A percentile compares a stretch with the other conserved stretches of the same genome.
phyloP scores from a whole-genome alignment of 2,329 filamentous ascomycete genomes.

The Cladosporium oxysporum region DNA sequence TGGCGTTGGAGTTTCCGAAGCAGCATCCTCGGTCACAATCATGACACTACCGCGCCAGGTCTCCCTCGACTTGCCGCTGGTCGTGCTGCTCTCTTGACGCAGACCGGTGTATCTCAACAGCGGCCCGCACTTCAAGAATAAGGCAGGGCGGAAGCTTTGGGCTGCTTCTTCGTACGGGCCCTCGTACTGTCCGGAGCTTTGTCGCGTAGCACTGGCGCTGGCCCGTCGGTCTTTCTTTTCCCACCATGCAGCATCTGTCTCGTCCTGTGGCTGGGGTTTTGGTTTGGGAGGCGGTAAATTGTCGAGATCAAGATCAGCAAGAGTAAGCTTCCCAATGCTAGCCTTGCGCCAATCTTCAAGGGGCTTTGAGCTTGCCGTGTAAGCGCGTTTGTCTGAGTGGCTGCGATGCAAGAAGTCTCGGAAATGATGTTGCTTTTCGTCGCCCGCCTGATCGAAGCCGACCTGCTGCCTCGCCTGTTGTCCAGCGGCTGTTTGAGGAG shows the following conservation, averaged over 20 bases:
- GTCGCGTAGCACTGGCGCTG: slow-evolving; percentile 24
- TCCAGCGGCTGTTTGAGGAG: slow-evolving; percentile 40
- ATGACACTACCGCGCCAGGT: slow-evolving; percentile 92
- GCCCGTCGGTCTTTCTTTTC: slow-evolving; percentile 43
- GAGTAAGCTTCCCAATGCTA: slow-evolving; percentile 41
- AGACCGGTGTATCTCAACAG: slow-evolving; percentile 88
- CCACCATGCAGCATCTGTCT: slow-evolving; percentile 66
- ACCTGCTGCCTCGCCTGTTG: slow-evolving; percentile 43
- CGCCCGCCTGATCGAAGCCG: slow-evolving; percentile 39
- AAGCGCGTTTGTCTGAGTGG: slow-evolving; percentile 39
- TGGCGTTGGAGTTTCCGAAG: slow-evolving; percentile 76
- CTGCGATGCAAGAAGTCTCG: slow-evolving; percentile 44
- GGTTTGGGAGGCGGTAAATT: slow-evolving; percentile 14
- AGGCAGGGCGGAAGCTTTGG: slow-evolving; percentile 74
- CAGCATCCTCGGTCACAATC: slow-evolving; percentile 87
- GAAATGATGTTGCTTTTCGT: slow-evolving; percentile 38
- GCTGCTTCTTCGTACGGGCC: slow-evolving; percentile 67
- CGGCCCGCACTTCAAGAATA: slow-evolving; percentile 89
- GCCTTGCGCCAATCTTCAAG: slow-evolving; percentile 58
- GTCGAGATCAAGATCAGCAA: slow-evolving; percentile 48
- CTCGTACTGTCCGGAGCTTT: slow-evolving; percentile 50
- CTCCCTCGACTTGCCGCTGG: slow-evolving; percentile 49
- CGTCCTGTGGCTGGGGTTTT: slow-evolving; percentile 10
- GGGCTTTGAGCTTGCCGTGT: slow-evolving; percentile 57
- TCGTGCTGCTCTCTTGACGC: slow-evolving; percentile 56